These are phyloP conservation scores for Hymenoscyphus scutula DNA, from an alignment of 2,329 filamentous ascomycete genomes.

Conservation along the genomic window DNA sequence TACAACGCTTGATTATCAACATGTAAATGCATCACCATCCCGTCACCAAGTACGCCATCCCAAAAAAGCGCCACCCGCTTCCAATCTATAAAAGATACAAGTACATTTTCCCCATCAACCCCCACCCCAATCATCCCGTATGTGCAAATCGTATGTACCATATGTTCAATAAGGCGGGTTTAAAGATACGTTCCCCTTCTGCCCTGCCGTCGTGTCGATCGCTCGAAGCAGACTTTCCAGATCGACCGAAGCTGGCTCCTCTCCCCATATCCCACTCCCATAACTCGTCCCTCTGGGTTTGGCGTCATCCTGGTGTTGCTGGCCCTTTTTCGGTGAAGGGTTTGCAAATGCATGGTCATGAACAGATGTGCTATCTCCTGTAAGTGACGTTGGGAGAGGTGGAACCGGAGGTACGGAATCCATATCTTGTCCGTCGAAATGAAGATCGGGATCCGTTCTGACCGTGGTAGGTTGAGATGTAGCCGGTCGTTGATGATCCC, in stretches of 20 bases:
- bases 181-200: slow-evolving; percentile 26
- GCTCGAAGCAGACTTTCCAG: slow-evolving; percentile 34
- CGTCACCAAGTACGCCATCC: not conserved
- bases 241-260: slow-evolving; percentile 26
- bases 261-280: slow-evolving; percentile 27
- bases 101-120: not conserved
- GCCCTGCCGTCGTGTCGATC: slow-evolving; percentile 29
- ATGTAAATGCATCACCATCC: not conserved
- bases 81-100: slow-evolving; percentile 6
- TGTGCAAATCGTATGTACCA: slow-evolving; percentile 7
- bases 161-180: slow-evolving; percentile 35
- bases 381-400: slow-evolving; percentile 30
- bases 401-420: slow-evolving; percentile 34
- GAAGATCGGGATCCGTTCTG: slow-evolving; percentile 15
- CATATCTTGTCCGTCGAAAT: slow-evolving; percentile 25
- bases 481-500: slow-evolving; percentile 26
- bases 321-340: slow-evolving; percentile 21
- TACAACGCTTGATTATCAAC: not conserved
- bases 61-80: slow-evolving; percentile 4
- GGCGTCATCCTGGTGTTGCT: slow-evolving; percentile 22
- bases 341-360: slow-evolving; percentile 29
- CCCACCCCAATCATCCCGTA: slow-evolving; percentile 6
- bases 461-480: slow-evolving; percentile 26
- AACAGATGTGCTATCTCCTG: slow-evolving; percentile 21
- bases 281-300: slow-evolving; percentile 24